A percentile compares a stretch with the other conserved stretches of the same genome.
Evolutionary conservation across 352 stramenopile genomes (phyloP).

Genomic region (Phytophthora meadii): DNA sequence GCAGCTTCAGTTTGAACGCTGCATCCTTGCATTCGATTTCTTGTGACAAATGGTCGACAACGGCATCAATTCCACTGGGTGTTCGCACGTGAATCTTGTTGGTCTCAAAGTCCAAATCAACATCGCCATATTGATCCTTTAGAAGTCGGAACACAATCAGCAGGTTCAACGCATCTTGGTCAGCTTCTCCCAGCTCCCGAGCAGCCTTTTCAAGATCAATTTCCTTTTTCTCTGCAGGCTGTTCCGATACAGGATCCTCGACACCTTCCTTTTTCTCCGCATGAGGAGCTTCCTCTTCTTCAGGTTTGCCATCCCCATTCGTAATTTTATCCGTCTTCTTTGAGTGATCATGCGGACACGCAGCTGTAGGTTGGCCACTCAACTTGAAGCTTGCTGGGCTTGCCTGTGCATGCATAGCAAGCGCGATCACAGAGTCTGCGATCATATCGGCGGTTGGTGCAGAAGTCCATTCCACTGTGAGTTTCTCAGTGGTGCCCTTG

Average conservation of each 20-base stretch:
- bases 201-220: conserved; percentile 63
- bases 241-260: conserved; percentile 22
- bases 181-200: conserved; percentile 63
- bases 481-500: conserved; percentile 41
- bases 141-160: conserved; percentile 84
- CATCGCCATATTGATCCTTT: conserved; percentile 88
- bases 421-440: conserved; percentile 95
- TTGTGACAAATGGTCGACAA: conserved; percentile 68
- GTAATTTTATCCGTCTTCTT: conserved; percentile 45
- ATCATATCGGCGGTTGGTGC: conserved; percentile 96
- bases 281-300: conserved; percentile 25
- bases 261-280: conserved; percentile 21
- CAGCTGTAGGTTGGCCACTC: conserved; percentile 72
- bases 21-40: conserved; percentile 76
- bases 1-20: conserved; percentile 76
- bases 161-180: conserved; percentile 87
- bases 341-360: conserved; percentile 82
- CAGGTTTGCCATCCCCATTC: conserved; percentile 21
- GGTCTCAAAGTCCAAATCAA: conserved; percentile 87
- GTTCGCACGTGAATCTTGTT: conserved; percentile 90
- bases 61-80: conserved; percentile 69
- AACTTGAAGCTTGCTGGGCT: conserved; percentile 87
- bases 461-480: conserved; percentile 90
- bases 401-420: conserved; percentile 95
- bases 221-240: conserved; percentile 22